A percentile compares a stretch with the other conserved stretches of the same genome.
These are phyloP conservation scores for Penicillium psychrofluorescens DNA, from an alignment of 495 filamentous ascomycete species.

Conservation along the genomic window DNA sequence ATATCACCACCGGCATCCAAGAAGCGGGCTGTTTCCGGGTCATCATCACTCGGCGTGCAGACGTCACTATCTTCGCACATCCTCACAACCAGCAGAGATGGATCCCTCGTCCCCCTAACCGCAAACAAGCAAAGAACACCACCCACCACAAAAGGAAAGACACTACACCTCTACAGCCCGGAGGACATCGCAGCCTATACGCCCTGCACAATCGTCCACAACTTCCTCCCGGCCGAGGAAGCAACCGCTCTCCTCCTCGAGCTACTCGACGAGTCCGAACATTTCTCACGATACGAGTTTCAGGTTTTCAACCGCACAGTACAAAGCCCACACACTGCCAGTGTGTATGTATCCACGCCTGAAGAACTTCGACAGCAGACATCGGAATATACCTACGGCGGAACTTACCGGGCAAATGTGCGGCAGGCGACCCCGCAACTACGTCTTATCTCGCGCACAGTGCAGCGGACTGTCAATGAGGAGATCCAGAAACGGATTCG, in stretches of 20 bases:
- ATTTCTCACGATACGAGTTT: slow-evolving; percentile 67
- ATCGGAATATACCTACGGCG: slow-evolving; percentile 79
- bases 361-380: slow-evolving; percentile 57
- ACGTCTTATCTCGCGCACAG: slow-evolving; percentile 53
- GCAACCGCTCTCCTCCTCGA: slow-evolving; percentile 70
- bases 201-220: slow-evolving; percentile 85
- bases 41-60: slow-evolving; percentile 23
- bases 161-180: slow-evolving; percentile 73
- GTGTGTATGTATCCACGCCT: slow-evolving; percentile 69
- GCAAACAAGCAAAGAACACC: slow-evolving; percentile 26
- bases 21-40: slow-evolving; percentile 15
- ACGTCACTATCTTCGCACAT: slow-evolving; percentile 43
- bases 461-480: slow-evolving; percentile 66
- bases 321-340: slow-evolving; percentile 68
- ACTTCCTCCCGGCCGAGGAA: slow-evolving; percentile 66
- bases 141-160: slow-evolving; percentile 68
- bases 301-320: slow-evolving; percentile 83
- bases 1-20: slow-evolving; percentile 12
- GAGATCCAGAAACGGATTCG: slow-evolving; percentile 62
- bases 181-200: slow-evolving; percentile 72
- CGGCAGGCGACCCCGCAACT: slow-evolving; percentile 66
- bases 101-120: slow-evolving; percentile 13
- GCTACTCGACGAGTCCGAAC: slow-evolving; percentile 65
- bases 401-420: slow-evolving; percentile 63
- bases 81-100: slow-evolving; percentile 16